Base-by-base conservation (phyloP, 2,329 filamentous ascomycete genomes). In the Fusarium mundagurra region DNA sequence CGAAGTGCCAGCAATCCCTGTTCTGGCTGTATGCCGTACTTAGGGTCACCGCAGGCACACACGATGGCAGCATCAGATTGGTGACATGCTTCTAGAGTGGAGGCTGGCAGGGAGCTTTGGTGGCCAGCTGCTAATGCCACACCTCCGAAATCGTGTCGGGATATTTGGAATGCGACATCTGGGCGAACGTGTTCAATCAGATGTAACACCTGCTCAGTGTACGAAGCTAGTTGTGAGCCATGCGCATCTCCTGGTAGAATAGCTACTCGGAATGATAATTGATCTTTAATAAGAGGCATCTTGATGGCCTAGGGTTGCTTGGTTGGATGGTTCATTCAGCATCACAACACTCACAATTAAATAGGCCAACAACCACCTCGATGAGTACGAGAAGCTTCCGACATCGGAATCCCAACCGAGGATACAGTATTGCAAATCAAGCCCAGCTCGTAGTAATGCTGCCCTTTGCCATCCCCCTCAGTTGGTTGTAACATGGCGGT, bases 1-100 rank as follows among this genome's bases (percentile, higher is more conserved):
- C 92, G 91, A 45, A 94, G 91, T 64, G 86, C 88, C 69, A 94
- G 88, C 76, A 94, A 89, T 65, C 92, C 92, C 83, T 94, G 92
- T 79, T 94, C 92, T 16, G 59, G 58, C 22, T 63, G 24, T 3
- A 67, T 67, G 6, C 59, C 59, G 22, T 57, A 67, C 4, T 41
- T 39, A 2, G 31, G 8, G 20, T 74, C 61, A 24, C 70, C 70
- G 18, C 69, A 70, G 8, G 50, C 67, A 38, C 72, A 73, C 2
- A 74, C 33, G 2, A 73, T 13, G 1, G 59, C 51, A n/a, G 63
- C 72, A 43, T 73, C 57, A 22, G 70, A 61, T 6, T 63, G 45
- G 18, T 22, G 60, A 33, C 63, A 71, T 17, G 67, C 53, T 22
- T 73, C n/a, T 17, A 73, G n/a, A 17, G 67, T 71, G n/a, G 69